These are phyloP conservation scores for Boletus hoseneyae DNA, from an alignment of 1,284 basidiomycete species.

Conservation along the genomic window DNA sequence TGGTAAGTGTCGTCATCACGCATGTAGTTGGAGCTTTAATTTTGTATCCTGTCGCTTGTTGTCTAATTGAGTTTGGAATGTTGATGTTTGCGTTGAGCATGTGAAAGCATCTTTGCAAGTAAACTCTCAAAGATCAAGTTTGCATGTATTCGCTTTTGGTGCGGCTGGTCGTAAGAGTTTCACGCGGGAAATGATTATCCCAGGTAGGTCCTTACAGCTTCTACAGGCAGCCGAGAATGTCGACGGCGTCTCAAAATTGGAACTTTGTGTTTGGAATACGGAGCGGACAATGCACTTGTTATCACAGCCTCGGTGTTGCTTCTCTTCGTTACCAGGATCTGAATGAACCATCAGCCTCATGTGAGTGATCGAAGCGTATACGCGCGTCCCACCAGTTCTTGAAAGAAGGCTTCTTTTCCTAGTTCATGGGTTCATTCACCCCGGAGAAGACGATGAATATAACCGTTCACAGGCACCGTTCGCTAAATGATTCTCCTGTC, in stretches of 20 bases:
- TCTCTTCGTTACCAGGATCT: slow-evolving; percentile 10
- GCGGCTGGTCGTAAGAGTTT: too few relatives aligned
- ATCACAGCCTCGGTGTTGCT: slow-evolving; percentile 10
- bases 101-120: too few relatives aligned
- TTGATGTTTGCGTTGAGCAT: too few relatives aligned
- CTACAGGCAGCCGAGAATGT: not conserved
- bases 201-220: too few relatives aligned
- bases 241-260: slow-evolving; percentile 3
- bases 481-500: slow-evolving; percentile 18
- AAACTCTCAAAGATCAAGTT: too few relatives aligned
- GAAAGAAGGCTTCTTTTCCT: slow-evolving; percentile 7
- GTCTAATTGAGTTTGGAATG: too few relatives aligned
- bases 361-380: slow-evolving; percentile 12
- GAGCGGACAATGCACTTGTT: not conserved
- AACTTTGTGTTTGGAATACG: not conserved
- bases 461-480: slow-evolving; percentile 22
- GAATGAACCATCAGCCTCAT: slow-evolving; percentile 12
- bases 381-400: slow-evolving; percentile 5
- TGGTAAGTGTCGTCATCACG: not conserved
- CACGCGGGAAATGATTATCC: too few relatives aligned
- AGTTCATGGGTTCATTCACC: slow-evolving; percentile 1
- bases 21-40: too few relatives aligned
- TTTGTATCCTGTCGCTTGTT: too few relatives aligned
- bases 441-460: slow-evolving; percentile 13
- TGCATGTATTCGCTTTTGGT: too few relatives aligned